Conservation (phyloP, 768 basidiomycete genomes). For the Fomitopsis pulvina region DNA sequence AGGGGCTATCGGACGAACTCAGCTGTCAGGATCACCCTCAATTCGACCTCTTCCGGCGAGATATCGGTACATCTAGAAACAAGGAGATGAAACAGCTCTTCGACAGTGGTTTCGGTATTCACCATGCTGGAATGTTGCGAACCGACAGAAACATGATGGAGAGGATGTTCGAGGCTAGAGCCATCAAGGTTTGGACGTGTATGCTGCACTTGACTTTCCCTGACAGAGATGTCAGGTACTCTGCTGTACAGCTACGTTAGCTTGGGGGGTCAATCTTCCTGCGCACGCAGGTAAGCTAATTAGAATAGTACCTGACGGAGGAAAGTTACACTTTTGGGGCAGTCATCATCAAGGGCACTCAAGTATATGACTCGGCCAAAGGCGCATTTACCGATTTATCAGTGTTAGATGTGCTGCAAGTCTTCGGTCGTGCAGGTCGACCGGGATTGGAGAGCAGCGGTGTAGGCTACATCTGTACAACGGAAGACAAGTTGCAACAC, state of each 20-base stretch:
- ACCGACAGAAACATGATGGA: conserved; percentile 95
- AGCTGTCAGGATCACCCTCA: conserved; percentile 77
- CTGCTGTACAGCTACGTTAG: conserved; percentile 96
- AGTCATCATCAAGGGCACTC: conserved; percentile 97
- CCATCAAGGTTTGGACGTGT: conserved; percentile 65
- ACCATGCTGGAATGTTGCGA: conserved; percentile 97
- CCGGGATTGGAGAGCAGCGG: conserved; percentile 87
- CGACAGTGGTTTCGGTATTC: conserved; percentile 90
- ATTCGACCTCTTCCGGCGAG: conserved; percentile 67
- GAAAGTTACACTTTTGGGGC: conserved; percentile 1
- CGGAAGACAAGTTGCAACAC: conserved; percentile 86
- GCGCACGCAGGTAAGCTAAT: conserved; percentile 78
- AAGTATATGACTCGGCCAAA: conserved; percentile 87
- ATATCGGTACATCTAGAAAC: conserved; percentile 77
- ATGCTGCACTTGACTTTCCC: not conserved
- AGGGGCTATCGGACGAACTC: conserved; percentile 73
- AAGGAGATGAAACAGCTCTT: conserved; percentile 97
- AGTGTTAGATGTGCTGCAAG: conserved; percentile 92
- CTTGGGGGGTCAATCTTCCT: conserved; percentile 99
- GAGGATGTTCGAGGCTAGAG: conserved; percentile 82
- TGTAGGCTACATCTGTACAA: conserved; percentile 95
- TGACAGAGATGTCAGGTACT: conserved; percentile 60
- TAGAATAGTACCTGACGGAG: not conserved
- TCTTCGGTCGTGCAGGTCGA: conserved; percentile 93
- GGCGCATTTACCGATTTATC: conserved; percentile 91